These are phyloP conservation scores for Dendrobium nobile DNA, from an alignment of 106 monocot genomes.

Conservation along the genomic window DNA sequence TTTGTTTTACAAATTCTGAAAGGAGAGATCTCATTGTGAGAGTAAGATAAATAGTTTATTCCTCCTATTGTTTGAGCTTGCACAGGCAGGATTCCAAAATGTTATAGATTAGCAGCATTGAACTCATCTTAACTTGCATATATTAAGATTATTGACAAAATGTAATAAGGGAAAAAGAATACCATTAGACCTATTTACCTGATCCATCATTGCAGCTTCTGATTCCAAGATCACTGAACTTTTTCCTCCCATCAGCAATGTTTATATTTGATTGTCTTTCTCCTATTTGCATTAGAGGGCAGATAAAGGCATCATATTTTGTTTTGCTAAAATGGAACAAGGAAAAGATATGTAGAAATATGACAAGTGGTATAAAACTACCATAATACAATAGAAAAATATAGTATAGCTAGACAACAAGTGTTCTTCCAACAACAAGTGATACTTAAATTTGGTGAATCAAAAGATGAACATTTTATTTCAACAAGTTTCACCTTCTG, in stretches of 20 bases:
- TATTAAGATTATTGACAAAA: background rate
- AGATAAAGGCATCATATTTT: background rate
- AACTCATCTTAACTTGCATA: background rate
- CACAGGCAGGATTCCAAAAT: too few species aligned
- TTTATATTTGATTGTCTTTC: conserved; percentile 84
- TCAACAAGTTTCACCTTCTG: too few species aligned
- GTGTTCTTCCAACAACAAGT: background rate
- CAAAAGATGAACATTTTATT: too few species aligned
- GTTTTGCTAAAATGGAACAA: background rate
- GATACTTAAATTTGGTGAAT: too few species aligned
- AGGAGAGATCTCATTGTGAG: too few species aligned
- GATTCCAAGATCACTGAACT: conserved; percentile 63
- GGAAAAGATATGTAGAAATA: background rate
- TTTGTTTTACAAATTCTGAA: too few species aligned
- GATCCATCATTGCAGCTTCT: conserved; percentile 32
- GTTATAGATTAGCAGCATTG: too few species aligned
- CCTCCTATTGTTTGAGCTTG: too few species aligned
- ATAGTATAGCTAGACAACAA: background rate
- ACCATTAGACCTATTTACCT: conserved; percentile 14
- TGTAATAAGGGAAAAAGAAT: background rate
- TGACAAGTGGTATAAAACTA: background rate
- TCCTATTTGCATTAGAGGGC: conserved; percentile 43
- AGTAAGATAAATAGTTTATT: too few species aligned
- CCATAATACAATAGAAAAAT: background rate
- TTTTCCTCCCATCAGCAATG: conserved; percentile 68